phyloP scores from a whole-genome alignment of 192 early-diverging fungal genomes.

The Backusella morwellensis region DNA sequence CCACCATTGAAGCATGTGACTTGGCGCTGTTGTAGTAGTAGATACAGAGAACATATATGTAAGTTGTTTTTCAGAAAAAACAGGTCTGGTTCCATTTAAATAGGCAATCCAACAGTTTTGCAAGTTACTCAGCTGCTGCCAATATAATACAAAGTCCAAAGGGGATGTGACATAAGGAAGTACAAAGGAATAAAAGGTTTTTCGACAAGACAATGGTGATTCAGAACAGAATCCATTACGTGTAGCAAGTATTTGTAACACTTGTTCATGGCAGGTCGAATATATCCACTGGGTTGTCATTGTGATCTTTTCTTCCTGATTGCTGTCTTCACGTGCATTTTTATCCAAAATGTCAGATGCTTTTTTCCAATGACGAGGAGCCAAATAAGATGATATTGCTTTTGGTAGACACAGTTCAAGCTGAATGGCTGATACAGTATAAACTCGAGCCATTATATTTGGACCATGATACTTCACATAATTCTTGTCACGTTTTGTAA shows the following conservation, averaged over 20 bases:
- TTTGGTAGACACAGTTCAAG: slow-evolving; percentile 13
- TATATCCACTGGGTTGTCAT: neutral
- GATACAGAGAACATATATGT: slow-evolving; percentile 2
- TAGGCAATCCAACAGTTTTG: slow-evolving; percentile 7
- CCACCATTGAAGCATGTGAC: slow-evolving; percentile 17
- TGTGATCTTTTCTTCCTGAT: neutral
- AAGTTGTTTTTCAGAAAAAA: slow-evolving; percentile 9
- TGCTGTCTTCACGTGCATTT: neutral
- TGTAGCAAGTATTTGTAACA: neutral
- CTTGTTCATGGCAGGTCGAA: neutral
- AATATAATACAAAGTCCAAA: slow-evolving; percentile 9
- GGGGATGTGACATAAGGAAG: slow-evolving; percentile 17
- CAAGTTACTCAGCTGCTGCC: slow-evolving; percentile 12
- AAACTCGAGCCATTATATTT: slow-evolving; percentile 10
- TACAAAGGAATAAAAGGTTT: slow-evolving; percentile 17
- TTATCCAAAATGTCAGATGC: neutral
- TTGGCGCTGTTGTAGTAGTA: slow-evolving; percentile 8
- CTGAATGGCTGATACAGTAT: slow-evolving; percentile 10
- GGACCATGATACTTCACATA: neutral
- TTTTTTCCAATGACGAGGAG: neutral
- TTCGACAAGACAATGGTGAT: neutral
- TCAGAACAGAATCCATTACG: slow-evolving; percentile 10
- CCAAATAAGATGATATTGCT: neutral
- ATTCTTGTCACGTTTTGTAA: slow-evolving; percentile 2
- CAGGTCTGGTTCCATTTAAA: neutral